phyloP scores from a whole-genome alignment of 257 asterid species.

The Plectranthus barbatus region DNA sequence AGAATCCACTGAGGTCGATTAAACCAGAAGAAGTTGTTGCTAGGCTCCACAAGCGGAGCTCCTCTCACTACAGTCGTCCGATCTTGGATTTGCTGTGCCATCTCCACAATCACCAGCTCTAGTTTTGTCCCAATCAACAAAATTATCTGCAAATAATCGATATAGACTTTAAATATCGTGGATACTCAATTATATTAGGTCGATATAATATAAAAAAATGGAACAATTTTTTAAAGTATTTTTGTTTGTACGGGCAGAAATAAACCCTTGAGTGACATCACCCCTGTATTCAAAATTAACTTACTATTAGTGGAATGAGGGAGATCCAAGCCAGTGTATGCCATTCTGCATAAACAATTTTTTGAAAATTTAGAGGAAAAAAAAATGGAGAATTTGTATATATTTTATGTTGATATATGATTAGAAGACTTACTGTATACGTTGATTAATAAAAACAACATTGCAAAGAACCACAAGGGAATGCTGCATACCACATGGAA shows the following conservation, averaged over 20 bases:
- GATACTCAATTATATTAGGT: no score
- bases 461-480: slow-evolving; percentile 47
- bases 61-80: slow-evolving; percentile 47
- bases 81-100: slow-evolving; percentile 64
- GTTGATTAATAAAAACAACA: slow-evolving; percentile 40
- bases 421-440: slow-evolving; percentile 38
- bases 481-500: slow-evolving; percentile 36
- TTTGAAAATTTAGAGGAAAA: background rate
- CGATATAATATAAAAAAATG: no score
- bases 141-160: slow-evolving; percentile 42
- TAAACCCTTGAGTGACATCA: no score
- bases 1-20: slow-evolving; percentile 53
- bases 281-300: slow-evolving; percentile 1
- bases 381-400: no score
- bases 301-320: slow-evolving; percentile 45
- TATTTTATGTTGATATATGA: no score
- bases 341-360: slow-evolving; percentile 37
- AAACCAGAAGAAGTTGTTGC: slow-evolving; percentile 59
- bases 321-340: slow-evolving; percentile 48
- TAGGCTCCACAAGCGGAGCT: slow-evolving; percentile 56
- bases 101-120: slow-evolving; percentile 56
- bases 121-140: slow-evolving; percentile 47
- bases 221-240: no score
- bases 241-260: no score
- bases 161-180: no score